Evolutionary conservation across 2,329 filamentous ascomycete species (phyloP).

Genomic region (Nectriaceae sp.): DNA sequence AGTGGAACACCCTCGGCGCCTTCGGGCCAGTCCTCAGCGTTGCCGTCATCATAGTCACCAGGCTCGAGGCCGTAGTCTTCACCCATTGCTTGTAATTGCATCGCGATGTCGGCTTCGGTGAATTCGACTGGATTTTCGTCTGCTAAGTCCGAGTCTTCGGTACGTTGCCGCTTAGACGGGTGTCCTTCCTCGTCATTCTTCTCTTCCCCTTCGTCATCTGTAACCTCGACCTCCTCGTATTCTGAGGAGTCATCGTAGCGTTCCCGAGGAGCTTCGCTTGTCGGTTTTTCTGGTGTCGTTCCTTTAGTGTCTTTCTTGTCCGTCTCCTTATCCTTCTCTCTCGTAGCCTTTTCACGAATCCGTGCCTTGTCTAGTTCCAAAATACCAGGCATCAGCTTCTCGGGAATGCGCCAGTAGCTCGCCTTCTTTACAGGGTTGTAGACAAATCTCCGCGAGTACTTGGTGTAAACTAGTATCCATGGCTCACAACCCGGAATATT

Average conservation of each 20-base stretch:
- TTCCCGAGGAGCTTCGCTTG: background rate
- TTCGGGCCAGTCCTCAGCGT: slow-evolving; percentile 65
- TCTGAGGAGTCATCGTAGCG: slow-evolving; percentile 58
- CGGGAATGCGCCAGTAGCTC: slow-evolving; percentile 94
- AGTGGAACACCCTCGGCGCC: slow-evolving; percentile 70
- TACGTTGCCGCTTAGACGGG: slow-evolving; percentile 65
- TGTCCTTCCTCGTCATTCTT: slow-evolving; percentile 45
- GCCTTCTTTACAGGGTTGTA: slow-evolving; percentile 84
- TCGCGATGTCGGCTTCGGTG: slow-evolving; percentile 91
- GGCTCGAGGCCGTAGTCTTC: slow-evolving; percentile 78
- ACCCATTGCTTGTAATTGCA: slow-evolving; percentile 87
- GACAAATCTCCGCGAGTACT: slow-evolving; percentile 84
- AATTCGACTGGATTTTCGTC: slow-evolving; percentile 70
- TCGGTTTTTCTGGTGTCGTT: background rate
- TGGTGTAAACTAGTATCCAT: slow-evolving; percentile 93
- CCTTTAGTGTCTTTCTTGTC: slow-evolving; percentile 10
- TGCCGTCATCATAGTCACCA: slow-evolving; percentile 72
- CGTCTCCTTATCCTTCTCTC: slow-evolving; percentile 30
- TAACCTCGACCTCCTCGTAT: slow-evolving; percentile 72
- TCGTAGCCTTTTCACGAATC: slow-evolving; percentile 58
- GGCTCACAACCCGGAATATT: slow-evolving; percentile 79
- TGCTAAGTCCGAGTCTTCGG: slow-evolving; percentile 56
- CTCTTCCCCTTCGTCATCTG: slow-evolving; percentile 48
- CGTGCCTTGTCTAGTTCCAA: slow-evolving; percentile 71
- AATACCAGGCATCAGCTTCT: slow-evolving; percentile 80